phyloP scores from a whole-genome alignment of 768 basidiomycete species.

The Boletus vinaceobasis region DNA sequence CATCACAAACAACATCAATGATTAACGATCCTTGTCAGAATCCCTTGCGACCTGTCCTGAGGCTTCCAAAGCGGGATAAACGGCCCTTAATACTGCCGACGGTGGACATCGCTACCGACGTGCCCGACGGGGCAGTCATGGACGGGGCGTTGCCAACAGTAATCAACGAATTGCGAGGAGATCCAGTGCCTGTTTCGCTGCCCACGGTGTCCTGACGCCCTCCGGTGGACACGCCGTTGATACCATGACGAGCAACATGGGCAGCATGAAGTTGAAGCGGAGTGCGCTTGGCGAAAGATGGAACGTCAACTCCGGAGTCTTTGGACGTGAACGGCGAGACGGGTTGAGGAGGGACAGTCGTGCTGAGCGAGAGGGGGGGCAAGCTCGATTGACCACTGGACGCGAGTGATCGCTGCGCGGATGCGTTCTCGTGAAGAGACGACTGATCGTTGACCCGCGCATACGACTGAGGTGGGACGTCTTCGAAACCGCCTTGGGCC shows the following conservation, averaged over 20 bases:
- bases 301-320: slow-evolving; percentile 7
- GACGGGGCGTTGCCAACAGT: slow-evolving; percentile 57
- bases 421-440: slow-evolving; percentile 47
- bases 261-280: slow-evolving; percentile 79
- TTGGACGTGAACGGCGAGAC: slow-evolving; percentile 33
- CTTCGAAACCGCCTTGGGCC: slow-evolving; percentile 54
- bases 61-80: slow-evolving; percentile 72
- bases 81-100: slow-evolving; percentile 69
- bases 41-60: slow-evolving; percentile 49
- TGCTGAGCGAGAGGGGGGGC: slow-evolving; percentile 52
- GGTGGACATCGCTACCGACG: slow-evolving; percentile 61
- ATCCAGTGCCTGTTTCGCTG: slow-evolving; percentile 44
- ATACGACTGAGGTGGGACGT: slow-evolving; percentile 38
- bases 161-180: slow-evolving; percentile 72
- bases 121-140: slow-evolving; percentile 39
- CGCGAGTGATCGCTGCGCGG: slow-evolving; percentile 47
- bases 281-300: slow-evolving; percentile 51
- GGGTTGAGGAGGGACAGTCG: slow-evolving; percentile 44
- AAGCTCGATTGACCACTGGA: slow-evolving; percentile 37
- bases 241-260: slow-evolving; percentile 77
- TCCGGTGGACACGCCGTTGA: slow-evolving; percentile 76
- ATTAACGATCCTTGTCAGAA: not conserved
- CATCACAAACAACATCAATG: not conserved
- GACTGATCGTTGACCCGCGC: slow-evolving; percentile 42
- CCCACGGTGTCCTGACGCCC: slow-evolving; percentile 52